A percentile compares a stretch with the other conserved stretches of the same genome.
phyloP scores from a whole-genome alignment of 768 basidiomycete species.

The Leucocoprinus birnbaumii region DNA sequence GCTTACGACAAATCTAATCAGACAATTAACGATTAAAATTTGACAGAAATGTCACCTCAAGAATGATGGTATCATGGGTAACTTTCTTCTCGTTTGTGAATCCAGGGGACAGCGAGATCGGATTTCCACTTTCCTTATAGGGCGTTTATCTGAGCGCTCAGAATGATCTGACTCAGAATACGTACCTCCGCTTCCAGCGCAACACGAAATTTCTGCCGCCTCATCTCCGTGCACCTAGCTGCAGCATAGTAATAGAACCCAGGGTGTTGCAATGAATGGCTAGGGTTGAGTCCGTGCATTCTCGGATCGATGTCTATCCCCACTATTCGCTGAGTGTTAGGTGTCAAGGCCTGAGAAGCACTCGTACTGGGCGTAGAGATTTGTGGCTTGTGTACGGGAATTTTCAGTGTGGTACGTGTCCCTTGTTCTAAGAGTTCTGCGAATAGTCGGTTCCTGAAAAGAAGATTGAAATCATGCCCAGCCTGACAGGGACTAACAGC shows the following conservation, averaged over 20 bases:
- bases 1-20: conserved; percentile 42
- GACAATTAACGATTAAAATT: neutral
- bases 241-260: conserved; percentile 93
- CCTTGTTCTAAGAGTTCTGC: conserved; percentile 91
- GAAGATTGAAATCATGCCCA: neutral
- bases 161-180: neutral
- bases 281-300: conserved; percentile 72
- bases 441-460: conserved; percentile 75
- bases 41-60: conserved; percentile 57
- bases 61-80: conserved; percentile 76
- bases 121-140: conserved; percentile 15
- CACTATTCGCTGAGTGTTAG: conserved; percentile 20
- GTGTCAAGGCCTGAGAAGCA: conserved; percentile 17
- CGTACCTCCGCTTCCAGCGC: conserved; percentile 56
- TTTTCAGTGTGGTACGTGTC: conserved; percentile 53
- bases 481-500: neutral
- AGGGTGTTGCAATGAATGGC: conserved; percentile 82
- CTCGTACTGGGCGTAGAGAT: conserved; percentile 22
- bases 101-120: conserved; percentile 53
- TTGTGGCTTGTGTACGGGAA: conserved; percentile 57
- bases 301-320: conserved; percentile 57
- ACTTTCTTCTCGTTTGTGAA: conserved; percentile 90
- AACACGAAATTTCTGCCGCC: conserved; percentile 64
- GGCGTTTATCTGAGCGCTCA: conserved; percentile 15
- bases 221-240: conserved; percentile 77